These are phyloP conservation scores for Xylaria sp. DNA, from an alignment of 2,329 filamentous ascomycete species.

Conservation along the genomic window DNA sequence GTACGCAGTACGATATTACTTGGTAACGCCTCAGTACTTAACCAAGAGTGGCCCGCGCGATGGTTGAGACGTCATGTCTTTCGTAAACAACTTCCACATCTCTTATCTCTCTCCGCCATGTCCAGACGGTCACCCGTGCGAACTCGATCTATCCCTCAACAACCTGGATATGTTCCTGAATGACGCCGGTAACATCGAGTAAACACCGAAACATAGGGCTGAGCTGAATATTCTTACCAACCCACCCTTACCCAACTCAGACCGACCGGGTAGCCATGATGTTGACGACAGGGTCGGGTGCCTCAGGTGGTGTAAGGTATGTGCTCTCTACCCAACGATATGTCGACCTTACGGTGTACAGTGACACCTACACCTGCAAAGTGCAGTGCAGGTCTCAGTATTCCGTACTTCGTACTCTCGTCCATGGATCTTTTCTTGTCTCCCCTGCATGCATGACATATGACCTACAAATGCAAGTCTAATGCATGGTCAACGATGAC, in stretches of 20 bases:
- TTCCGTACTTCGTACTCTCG: background rate
- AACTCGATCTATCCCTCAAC: background rate
- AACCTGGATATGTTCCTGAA: background rate
- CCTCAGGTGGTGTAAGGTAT: background rate
- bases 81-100: background rate
- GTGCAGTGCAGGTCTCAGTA: background rate
- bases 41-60: background rate
- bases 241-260: background rate
- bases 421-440: conserved; percentile 15
- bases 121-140: background rate
- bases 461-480: conserved; percentile 15
- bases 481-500: conserved; percentile 15
- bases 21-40: background rate
- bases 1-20: background rate
- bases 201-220: background rate
- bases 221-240: background rate
- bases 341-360: background rate
- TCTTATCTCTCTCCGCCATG: background rate
- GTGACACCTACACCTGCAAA: background rate
- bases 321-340: background rate
- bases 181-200: background rate
- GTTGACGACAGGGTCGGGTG: background rate
- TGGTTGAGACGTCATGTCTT: background rate
- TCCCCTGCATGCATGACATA: conserved; percentile 19
- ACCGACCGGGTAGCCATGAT: background rate